phyloP scores from a whole-genome alignment of 306 rosid genomes.

The Mimosa bimucronata region DNA sequence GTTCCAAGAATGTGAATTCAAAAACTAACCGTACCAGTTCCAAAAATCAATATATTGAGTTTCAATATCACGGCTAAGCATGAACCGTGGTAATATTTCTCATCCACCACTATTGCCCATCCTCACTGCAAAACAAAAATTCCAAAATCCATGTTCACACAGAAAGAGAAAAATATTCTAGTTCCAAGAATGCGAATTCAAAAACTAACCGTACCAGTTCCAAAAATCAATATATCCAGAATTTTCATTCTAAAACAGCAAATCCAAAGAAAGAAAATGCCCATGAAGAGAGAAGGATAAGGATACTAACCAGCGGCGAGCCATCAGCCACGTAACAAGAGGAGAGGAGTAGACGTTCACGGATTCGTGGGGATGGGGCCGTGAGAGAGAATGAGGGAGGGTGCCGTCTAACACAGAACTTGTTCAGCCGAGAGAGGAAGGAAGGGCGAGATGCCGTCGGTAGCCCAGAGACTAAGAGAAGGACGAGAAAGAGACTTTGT shows the following conservation, averaged over 20 bases:
- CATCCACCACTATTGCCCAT: background rate
- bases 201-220: background rate
- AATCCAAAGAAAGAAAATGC: background rate
- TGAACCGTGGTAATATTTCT: background rate
- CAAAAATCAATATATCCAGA: background rate
- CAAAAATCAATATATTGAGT: background rate
- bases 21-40: background rate
- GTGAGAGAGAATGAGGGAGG: background rate
- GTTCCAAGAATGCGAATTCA: background rate
- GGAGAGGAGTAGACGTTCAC: background rate
- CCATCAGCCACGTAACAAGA: background rate
- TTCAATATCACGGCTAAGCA: background rate
- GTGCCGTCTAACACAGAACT: background rate
- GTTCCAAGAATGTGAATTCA: background rate
- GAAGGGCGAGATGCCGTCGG: background rate
- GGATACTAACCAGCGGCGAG: background rate
- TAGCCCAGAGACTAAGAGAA: background rate
- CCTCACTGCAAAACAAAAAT: background rate
- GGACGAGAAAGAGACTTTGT: too few species aligned
- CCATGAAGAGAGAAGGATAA: background rate
- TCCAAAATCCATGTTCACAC: background rate
- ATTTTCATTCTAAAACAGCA: background rate
- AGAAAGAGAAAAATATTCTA: background rate
- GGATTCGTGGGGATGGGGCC: background rate
- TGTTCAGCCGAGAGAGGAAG: background rate